Evolutionary conservation across 2,329 filamentous ascomycete species (phyloP), one percentile per base, ranked within the genome.

Genomic region (Penicillium sumatraense): DNA sequence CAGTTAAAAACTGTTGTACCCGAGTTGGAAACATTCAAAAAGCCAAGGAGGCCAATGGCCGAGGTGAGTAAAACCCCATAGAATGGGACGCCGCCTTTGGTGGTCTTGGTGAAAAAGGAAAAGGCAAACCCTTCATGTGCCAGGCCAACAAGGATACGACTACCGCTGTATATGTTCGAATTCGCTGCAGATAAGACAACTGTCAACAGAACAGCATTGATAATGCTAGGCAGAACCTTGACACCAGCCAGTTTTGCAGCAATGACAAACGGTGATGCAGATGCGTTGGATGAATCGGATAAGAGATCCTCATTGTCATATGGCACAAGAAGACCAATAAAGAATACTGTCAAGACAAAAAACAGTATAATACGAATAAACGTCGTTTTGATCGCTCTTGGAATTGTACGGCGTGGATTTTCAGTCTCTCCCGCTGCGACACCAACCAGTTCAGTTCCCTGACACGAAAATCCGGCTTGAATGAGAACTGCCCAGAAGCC

Each of bases 191-290:
- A 60, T 13, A 60, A 36, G 10, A 58, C 58, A 4, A 58, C 52
- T 9, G 55, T 60, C 41, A 60, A 41, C 5, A 60, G 21, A 7
- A 57, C 55, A 1, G 58, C 55, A 36, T 60, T 60, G 24, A 60
- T 58, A 16, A 60, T 47, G 6, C 49, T 41, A 1, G 58, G 58
- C 5, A 60, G 42, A 18, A 49, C 52, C n/a, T 53, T 51, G 16
- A 60, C 47, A 9, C 58, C 58, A 3, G 55, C 58, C 6, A 52
- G 14, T 36, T 54, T 42, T n/a, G 53, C 53, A 18, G 58, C 58
- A 31, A 60, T 58, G 13, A 60, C 58, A 23, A 60, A 60, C n/a
- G 58, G 58, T 9, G 55, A 58, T n/a, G 49, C 58, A 1, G 45
- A 35, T 46, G 58, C 58, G n/a, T 55, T 46, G 18, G 47, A 50